Evolutionary conservation across 345 rosid genomes (phyloP), one percentile per base, ranked within the genome.

Genomic region (Populus deltoides): DNA sequence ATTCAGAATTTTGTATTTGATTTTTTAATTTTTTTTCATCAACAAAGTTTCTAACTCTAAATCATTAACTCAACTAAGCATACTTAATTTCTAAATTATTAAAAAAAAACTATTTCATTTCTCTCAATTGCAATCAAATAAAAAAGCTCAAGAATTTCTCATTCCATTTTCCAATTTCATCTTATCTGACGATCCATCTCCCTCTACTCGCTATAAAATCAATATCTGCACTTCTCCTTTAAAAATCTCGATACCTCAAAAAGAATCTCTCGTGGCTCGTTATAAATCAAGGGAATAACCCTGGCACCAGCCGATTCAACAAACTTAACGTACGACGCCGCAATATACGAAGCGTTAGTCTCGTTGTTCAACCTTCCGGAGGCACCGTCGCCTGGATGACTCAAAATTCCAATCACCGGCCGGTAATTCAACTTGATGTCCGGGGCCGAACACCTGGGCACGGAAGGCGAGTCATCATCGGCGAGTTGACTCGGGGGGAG

Each of bases 301-400:
- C 96, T 91, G 70, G 98, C 98, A 6, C 99, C 99, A 22, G 94
- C 97, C 8, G 96, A 89, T 82, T 95, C 99, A 12, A 89, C 97
- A 38, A 93, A 87, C 88, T 95, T 95, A 76, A 93, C 94, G 55
- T 93, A 95, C 29, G 98, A 95, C 9, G 99, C 93, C 0, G 97
- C 92, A 25, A 95, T 89, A 77, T 84, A 90, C 25, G 97, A 90
- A 18, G 88, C 85, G 66, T 79, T 79, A 1, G 90, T 75, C 8
- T 82, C 89, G 49, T 93, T 88, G 71, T 53, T 92, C 66, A 95
- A 81, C 71, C 98, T 81, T 6, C 98, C 99, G 12, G 94, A 88
- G 7, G 97, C 96, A 35, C 99, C 98, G 22, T 95, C 99, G 0
- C 99, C 98, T 0, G 98, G 98, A 77, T 93, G 99, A 38, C 84